A percentile compares a stretch with the other conserved stretches of the same genome.
Conservation (phyloP, 2,329 filamentous ascomycete species). For the Dothideomycetidae sp. region DNA sequence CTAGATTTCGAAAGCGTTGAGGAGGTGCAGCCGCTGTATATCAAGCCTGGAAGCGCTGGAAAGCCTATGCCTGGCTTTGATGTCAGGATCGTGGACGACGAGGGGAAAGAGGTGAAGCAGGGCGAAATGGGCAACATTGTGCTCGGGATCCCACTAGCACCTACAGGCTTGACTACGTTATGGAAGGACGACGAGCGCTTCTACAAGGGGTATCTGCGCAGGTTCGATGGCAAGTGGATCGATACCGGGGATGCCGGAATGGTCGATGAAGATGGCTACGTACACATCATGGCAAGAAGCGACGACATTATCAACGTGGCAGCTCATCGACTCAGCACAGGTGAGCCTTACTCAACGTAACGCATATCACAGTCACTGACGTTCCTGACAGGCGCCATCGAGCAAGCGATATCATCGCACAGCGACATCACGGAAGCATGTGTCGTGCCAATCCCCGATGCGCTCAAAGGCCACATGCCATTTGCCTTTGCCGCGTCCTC, state of each 20-base stretch:
- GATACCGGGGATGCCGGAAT: conserved; percentile 86
- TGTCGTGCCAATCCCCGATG: conserved; percentile 73
- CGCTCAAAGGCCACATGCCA: conserved; percentile 77
- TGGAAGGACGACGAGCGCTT: conserved; percentile 81
- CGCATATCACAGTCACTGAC: neutral
- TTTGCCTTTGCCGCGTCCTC: conserved; percentile 71
- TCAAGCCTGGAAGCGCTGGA: conserved; percentile 76
- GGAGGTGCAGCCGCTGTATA: conserved; percentile 36
- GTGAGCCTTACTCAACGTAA: conserved; percentile 31
- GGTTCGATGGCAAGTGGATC: conserved; percentile 70
- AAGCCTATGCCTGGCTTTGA: conserved; percentile 89
- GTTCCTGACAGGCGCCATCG: conserved; percentile 53
- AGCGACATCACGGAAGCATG: conserved; percentile 68
- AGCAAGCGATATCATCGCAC: conserved; percentile 78
- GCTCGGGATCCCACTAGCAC: conserved; percentile 64
- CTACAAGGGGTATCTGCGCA: conserved; percentile 68
- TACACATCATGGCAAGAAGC: conserved; percentile 47
- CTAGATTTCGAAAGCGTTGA: conserved; percentile 35
- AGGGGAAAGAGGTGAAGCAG: conserved; percentile 53
- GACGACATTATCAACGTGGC: conserved; percentile 97
- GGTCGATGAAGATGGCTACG: conserved; percentile 54
- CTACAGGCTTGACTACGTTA: conserved; percentile 71
- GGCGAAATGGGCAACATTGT: conserved; percentile 88
- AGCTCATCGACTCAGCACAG: conserved; percentile 78
- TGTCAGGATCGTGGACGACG: conserved; percentile 69